phyloP scores from a whole-genome alignment of 306 rosid species.

The Coriaria nepalensis region DNA sequence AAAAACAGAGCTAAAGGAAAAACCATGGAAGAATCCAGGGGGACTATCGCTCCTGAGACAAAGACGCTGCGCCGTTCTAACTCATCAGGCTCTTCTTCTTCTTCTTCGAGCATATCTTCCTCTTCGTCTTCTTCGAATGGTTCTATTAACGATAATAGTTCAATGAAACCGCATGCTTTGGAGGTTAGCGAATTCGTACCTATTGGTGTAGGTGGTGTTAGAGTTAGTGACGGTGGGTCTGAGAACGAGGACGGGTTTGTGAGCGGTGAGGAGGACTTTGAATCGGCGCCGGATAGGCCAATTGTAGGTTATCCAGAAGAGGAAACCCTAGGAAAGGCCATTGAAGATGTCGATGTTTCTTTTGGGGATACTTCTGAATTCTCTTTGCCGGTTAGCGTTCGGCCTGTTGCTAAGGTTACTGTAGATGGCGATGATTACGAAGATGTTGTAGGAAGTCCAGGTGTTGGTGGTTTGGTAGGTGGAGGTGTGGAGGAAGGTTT shows the following conservation, averaged over 20 bases:
- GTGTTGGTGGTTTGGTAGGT: slow-evolving; percentile 3
- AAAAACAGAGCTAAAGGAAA: too few relatives aligned
- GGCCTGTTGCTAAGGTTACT: slow-evolving; percentile 44
- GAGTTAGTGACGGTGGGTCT: slow-evolving; percentile 21
- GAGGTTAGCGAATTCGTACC: slow-evolving; percentile 6
- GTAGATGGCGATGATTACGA: slow-evolving; percentile 31
- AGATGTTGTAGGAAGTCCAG: slow-evolving; percentile 14
- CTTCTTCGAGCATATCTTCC: slow-evolving; percentile 2
- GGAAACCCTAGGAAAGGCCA: slow-evolving; percentile 10
- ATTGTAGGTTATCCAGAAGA: slow-evolving; percentile 18
- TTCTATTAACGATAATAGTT: slow-evolving; percentile 10
- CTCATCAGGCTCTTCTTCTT: slow-evolving; percentile 24
- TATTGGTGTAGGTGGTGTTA: slow-evolving; percentile 9
- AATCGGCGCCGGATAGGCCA: slow-evolving; percentile 25
- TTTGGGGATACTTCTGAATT: slow-evolving; percentile 16
- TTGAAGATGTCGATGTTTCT: slow-evolving; percentile 3
- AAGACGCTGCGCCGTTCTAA: slow-evolving; percentile 7
- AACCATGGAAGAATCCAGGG: too few relatives aligned
- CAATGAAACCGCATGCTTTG: slow-evolving; percentile 2
- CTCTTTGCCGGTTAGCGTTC: slow-evolving; percentile 17
- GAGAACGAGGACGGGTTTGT: slow-evolving; percentile 42
- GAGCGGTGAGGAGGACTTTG: slow-evolving; percentile 53
- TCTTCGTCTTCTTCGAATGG: slow-evolving; percentile 18
- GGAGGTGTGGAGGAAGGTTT: slow-evolving; percentile 11
- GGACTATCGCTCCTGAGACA: slow-evolving; percentile 13